Evolutionary conservation across 176 grass and related monocot genomes (phyloP).

Genomic region (Tillandsia leiboldiana): DNA sequence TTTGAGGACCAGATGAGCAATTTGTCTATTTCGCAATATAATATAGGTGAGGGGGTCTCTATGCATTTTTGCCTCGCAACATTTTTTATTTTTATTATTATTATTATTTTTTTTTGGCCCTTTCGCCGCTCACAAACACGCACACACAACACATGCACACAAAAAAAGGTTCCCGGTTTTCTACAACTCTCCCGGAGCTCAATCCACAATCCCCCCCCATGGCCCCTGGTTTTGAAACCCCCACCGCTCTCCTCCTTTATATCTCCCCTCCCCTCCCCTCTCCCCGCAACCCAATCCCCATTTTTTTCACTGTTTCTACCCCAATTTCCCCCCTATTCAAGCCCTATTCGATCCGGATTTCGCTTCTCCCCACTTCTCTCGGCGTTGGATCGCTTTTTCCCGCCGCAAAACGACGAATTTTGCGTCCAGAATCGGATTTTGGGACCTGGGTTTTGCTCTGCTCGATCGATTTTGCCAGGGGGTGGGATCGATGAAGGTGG

Average conservation of each 20-base stretch:
- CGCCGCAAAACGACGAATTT: background rate
- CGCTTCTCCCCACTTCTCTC: background rate
- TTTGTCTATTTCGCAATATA: too few species aligned
- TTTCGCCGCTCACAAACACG: background rate
- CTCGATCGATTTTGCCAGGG: background rate
- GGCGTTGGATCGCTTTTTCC: too few species aligned
- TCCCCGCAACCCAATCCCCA: background rate
- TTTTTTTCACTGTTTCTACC: background rate
- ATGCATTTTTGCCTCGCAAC: too few species aligned
- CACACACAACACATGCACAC: background rate
- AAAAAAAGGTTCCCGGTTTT: background rate
- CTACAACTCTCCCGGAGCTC: background rate
- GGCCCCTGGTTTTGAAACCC: background rate
- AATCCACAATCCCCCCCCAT: background rate
- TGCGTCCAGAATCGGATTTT: background rate
- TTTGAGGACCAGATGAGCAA: too few species aligned
- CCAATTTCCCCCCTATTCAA: background rate
- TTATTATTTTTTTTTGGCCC: too few species aligned
- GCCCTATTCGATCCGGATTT: background rate
- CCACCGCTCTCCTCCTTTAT: background rate
- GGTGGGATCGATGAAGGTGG: conserved; percentile 45
- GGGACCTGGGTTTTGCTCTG: background rate
- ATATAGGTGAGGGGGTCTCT: too few species aligned
- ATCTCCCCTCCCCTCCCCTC: background rate
- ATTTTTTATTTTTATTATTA: too few species aligned